Evolutionary conservation across 2,329 filamentous ascomycete species (phyloP), one percentile per base, ranked within the genome.

Genomic region (Xylariaceae sp.): DNA sequence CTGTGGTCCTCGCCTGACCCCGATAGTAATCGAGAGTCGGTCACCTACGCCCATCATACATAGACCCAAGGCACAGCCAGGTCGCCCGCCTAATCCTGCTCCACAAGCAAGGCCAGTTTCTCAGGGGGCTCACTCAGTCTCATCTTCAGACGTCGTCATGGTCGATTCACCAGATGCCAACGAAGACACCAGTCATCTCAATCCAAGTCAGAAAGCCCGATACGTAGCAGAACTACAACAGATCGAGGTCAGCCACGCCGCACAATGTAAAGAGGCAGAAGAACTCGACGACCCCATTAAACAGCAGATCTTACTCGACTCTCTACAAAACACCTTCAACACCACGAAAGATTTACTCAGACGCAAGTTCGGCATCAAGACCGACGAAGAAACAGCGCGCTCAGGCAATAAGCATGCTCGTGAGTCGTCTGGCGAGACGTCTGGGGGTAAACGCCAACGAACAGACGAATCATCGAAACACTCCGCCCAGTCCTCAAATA

Each of bases 311-410:
- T 71, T 65, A 51, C 55, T 83, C 0, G 73, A 75, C 0, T 76
- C 73, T 8, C 65, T 84, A 1, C 78, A 78, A 47, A 84, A 84
- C 62, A 77, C 76, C 2, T 82, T 80, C 64, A 79, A 79, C 49
- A 83, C 80, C 2, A 82, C 81, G 58, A 81, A 83, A 67, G 83
- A 80, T 56, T 75, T 76, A n/a, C 79, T 82, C 2, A 77, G 82
- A 10, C 84, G 82, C 67, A 83, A 78, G 61, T 84, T 79, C 61
- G 82, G 82, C n/a, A 80, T 85, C 62, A 73, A 80, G 10, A 78
- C 82, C 13, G 73, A 77, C 2, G 73, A 75, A 0, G 75, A 78
- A 60, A 70, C 67, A 7, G 72, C 76, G n/a, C 76, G 77, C 8
- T 70, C 73, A 55, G 75, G 76, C 10, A 66, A 77, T 34, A 70